Conservation (phyloP, 805 yeast genomes). For the Zygosaccharomyces bailii region DNA sequence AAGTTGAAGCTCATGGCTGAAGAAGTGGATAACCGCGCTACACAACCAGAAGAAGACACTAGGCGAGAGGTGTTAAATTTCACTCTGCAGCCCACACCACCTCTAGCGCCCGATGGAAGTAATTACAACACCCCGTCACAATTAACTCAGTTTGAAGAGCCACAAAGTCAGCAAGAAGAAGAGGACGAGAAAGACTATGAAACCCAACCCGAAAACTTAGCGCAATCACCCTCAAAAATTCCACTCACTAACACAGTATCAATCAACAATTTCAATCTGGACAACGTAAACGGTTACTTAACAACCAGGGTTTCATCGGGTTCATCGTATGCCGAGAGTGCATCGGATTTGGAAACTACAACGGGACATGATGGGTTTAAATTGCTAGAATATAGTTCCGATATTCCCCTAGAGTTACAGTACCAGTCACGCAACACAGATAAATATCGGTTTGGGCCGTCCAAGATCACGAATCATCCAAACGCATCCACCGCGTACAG, state of each 20-base stretch:
- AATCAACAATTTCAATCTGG: constrained; percentile 23
- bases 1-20: constrained; percentile 23
- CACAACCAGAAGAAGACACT: constrained; percentile 3
- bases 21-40: constrained; percentile 12
- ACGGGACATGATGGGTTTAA: constrained; percentile 19
- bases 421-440: background rate
- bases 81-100: constrained; percentile 26
- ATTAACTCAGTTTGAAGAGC: constrained; percentile 14
- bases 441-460: constrained; percentile 1
- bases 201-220: constrained; percentile 16
- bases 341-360: constrained; percentile 22
- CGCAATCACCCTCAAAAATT: constrained; percentile 27
- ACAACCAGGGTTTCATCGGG: constrained; percentile 27
- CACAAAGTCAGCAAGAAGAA: constrained; percentile 10
- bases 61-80: constrained; percentile 8
- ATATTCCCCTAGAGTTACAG: constrained; percentile 6
- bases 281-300: constrained; percentile 5
- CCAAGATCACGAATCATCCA: constrained; percentile 12
- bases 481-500: constrained; percentile 25
- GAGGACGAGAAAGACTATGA: constrained; percentile 10
- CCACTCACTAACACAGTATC: constrained; percentile 28
- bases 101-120: constrained; percentile 17
- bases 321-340: constrained; percentile 26
- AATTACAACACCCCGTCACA: constrained; percentile 3
- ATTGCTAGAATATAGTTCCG: constrained; percentile 13